A percentile compares a stretch with the other conserved stretches of the same genome.
phyloP scores from a whole-genome alignment of 2,329 filamentous ascomycete species.

The Fusarium chuoi region DNA sequence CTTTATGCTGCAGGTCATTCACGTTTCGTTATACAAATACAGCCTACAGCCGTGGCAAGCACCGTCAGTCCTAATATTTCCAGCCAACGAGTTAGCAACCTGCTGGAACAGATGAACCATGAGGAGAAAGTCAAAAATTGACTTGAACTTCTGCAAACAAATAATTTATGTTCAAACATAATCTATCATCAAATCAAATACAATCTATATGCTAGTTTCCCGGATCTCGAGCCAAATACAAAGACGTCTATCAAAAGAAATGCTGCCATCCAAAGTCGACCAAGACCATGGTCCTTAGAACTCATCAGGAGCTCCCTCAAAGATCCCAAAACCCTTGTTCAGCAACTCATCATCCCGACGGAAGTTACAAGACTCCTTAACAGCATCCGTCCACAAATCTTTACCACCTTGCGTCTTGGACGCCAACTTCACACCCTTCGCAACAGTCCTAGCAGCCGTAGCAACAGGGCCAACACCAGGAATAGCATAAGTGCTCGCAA shows the following conservation, averaged over 20 bases:
- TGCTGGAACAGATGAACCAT: neutral
- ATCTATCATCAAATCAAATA: neutral
- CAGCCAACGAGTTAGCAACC: neutral
- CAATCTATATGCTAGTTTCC: neutral
- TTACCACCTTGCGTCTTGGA: neutral
- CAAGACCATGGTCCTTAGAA: neutral
- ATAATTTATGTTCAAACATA: neutral
- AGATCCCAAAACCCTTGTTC: neutral
- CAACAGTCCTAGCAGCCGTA: neutral
- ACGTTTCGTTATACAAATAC: neutral
- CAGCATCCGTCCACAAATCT: neutral
- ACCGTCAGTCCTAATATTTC: neutral
- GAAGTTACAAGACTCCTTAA: neutral
- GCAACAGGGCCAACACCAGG: neutral
- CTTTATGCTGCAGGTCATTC: neutral
- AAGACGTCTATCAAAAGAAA: neutral
- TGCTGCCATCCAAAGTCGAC: neutral
- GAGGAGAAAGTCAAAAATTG: neutral
- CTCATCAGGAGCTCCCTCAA: neutral
- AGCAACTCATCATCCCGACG: neutral
- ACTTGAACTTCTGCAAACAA: neutral
- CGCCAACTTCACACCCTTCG: neutral
- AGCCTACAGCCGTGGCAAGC: neutral
- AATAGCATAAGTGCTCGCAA: neutral
- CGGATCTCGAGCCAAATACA: accelerated